These are phyloP conservation scores for Climacium dendroides DNA, from an alignment of 225 moss, liverwort and hornwort species.

Conservation along the genomic window DNA sequence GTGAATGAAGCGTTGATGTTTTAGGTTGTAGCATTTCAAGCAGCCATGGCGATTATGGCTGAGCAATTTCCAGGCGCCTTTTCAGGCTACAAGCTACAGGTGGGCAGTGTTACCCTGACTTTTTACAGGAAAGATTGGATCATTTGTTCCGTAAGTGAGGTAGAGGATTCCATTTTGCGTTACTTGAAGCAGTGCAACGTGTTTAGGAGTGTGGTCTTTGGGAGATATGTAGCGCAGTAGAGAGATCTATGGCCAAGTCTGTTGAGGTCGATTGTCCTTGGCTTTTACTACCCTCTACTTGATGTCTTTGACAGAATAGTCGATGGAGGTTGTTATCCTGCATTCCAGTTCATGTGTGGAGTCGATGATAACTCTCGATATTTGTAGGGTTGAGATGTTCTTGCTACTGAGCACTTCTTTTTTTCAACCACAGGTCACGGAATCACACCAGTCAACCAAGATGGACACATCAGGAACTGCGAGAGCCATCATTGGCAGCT, in stretches of 20 bases:
- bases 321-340: neutral
- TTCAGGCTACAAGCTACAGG: constrained; percentile 83
- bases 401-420: neutral
- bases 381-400: neutral
- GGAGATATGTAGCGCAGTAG: neutral
- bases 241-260: neutral
- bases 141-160: neutral
- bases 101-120: neutral
- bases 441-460: constrained; percentile 91
- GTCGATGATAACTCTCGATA: neutral
- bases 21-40: constrained; percentile 96
- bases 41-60: constrained; percentile 80
- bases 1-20: neutral
- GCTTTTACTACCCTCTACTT: too few species aligned
- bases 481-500: constrained; percentile 73
- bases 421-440: constrained; percentile 50
- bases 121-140: neutral
- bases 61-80: constrained; percentile 93
- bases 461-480: constrained; percentile 96
- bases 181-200: neutral
- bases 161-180: neutral
- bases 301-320: neutral
- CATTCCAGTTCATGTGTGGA: neutral
- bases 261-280: neutral
- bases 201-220: neutral